Evolutionary conservation across 768 basidiomycete species (phyloP).

Genomic region (Rhodocollybia butyracea): DNA sequence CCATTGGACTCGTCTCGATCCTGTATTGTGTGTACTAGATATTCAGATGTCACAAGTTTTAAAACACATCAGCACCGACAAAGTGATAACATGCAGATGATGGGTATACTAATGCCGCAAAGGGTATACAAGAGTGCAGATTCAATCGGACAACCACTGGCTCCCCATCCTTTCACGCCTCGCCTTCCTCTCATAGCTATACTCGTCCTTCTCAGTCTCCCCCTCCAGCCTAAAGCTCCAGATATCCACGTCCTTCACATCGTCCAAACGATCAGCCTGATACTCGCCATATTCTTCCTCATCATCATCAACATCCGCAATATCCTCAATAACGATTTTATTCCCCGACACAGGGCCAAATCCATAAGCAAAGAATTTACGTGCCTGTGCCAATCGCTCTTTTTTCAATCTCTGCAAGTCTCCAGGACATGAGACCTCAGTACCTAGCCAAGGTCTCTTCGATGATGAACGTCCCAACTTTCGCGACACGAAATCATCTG

Average conservation of each 20-base stretch:
- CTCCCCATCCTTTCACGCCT: not conserved
- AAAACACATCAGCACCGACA: not conserved
- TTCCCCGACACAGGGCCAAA: conserved; percentile 8
- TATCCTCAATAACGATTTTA: conserved; percentile 7
- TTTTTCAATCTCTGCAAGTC: conserved; percentile 5
- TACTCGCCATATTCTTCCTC: conserved; percentile 12
- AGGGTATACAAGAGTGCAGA: not conserved
- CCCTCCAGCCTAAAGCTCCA: not conserved
- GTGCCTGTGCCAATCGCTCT: conserved; percentile 7
- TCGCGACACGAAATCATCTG: not conserved
- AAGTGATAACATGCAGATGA: not conserved
- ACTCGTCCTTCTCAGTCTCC: conserved; percentile 7
- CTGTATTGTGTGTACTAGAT: too few relatives aligned
- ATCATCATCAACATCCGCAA: conserved; percentile 10
- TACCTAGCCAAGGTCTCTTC: conserved; percentile 5
- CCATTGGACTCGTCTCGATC: too few relatives aligned
- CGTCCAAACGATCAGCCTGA: conserved; percentile 7
- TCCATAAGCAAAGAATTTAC: conserved; percentile 9
- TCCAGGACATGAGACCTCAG: conserved; percentile 4
- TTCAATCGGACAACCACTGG: not conserved
- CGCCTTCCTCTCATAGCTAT: conserved; percentile 1
- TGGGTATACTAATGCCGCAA: not conserved
- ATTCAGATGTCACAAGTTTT: too few relatives aligned
- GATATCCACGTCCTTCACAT: conserved; percentile 6
- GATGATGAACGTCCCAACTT: not conserved